phyloP scores from a whole-genome alignment of 371 early-diverging fungal genomes.

The Funneliformis caledonium region DNA sequence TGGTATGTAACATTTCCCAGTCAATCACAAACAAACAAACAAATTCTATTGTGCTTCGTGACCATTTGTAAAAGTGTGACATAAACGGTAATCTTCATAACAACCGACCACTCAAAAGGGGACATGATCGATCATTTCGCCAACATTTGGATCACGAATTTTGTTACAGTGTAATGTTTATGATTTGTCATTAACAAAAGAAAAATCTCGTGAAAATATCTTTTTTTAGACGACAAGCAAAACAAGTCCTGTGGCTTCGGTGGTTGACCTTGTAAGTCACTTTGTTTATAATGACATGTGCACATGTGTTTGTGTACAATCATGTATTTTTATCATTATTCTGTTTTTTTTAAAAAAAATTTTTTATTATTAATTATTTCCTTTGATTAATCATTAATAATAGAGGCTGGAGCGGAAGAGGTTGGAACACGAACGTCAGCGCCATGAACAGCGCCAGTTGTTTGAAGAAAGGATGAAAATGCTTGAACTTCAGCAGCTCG shows the following conservation, averaged over 20 bases:
- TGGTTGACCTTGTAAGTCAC: conserved; percentile 25
- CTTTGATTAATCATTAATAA: background rate
- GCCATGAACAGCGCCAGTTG: conserved; percentile 47
- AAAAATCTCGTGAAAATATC: background rate
- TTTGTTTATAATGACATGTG: background rate
- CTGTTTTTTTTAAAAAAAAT: background rate
- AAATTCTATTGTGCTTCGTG: background rate
- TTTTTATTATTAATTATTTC: background rate
- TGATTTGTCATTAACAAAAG: too few relatives aligned
- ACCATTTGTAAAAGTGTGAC: background rate
- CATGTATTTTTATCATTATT: background rate
- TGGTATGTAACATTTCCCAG: background rate
- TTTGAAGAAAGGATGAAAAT: conserved; percentile 55
- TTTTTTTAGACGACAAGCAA: background rate
- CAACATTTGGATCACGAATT: too few relatives aligned
- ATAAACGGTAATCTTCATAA: too few relatives aligned
- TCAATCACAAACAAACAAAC: background rate
- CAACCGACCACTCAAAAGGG: too few relatives aligned
- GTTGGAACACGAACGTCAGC: conserved; percentile 51
- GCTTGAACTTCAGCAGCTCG: conserved; percentile 49
- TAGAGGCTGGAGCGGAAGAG: conserved; percentile 49
- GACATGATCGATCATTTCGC: too few relatives aligned
- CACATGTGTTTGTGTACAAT: too few relatives aligned
- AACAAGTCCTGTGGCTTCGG: conserved; percentile 1
- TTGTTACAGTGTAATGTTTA: too few relatives aligned